These are phyloP conservation scores for Eucommia ulmoides DNA, from an alignment of 257 asterid species.

Conservation along the genomic window DNA sequence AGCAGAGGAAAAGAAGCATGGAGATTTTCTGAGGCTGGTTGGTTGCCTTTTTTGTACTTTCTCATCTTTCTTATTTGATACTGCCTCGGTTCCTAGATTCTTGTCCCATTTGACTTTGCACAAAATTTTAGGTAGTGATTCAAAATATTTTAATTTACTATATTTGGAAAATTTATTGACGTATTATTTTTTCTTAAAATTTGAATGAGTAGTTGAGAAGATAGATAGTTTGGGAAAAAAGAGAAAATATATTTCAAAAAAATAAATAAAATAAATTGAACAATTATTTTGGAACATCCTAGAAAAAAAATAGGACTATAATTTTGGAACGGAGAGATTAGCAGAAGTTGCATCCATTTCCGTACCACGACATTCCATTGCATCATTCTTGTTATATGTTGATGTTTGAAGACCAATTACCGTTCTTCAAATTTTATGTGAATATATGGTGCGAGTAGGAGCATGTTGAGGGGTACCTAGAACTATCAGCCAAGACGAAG, in stretches of 20 bases:
- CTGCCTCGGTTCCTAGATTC: neutral
- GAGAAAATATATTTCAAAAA: no score
- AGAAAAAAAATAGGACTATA: no score
- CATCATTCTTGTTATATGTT: neutral
- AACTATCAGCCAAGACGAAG: slow-evolving; percentile 80
- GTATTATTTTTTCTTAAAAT: no score
- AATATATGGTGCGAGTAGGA: slow-evolving; percentile 24
- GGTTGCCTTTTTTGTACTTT: neutral
- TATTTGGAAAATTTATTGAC: no score
- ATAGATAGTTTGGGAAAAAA: no score
- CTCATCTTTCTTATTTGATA: slow-evolving; percentile 3
- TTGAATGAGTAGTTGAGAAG: no score
- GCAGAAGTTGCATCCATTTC: no score
- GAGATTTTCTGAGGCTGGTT: slow-evolving; percentile 81
- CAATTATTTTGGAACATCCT: no score
- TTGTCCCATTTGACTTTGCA: neutral
- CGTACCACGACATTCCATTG: neutral
- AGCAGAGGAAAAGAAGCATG: slow-evolving; percentile 80
- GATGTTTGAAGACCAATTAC: neutral
- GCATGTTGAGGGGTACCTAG: slow-evolving; percentile 89
- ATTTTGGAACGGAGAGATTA: no score
- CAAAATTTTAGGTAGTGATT: no score
- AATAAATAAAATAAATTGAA: no score
- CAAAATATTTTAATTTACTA: no score
- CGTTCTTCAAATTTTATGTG: neutral